Percentiles rank a stretch among this genome's conserved stretches.
These are phyloP conservation scores for Meyerozyma carpophila DNA, from an alignment of 1,139 yeast species.

Conservation along the genomic window DNA sequence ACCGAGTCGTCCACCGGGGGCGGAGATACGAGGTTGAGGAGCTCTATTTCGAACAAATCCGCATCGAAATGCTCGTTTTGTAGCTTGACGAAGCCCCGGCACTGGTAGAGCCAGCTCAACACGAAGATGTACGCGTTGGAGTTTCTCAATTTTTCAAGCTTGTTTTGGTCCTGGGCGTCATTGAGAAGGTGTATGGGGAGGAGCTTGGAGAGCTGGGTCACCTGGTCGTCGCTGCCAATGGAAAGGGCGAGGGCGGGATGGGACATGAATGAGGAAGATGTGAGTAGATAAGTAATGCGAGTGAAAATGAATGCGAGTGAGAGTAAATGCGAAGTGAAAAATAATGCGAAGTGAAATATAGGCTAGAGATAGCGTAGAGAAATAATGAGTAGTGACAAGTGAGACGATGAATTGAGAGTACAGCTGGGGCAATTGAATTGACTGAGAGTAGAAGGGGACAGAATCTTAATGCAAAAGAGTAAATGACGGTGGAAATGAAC, in stretches of 20 bases:
- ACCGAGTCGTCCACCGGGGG: conserved; percentile 30
- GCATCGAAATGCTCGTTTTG: conserved; percentile 47
- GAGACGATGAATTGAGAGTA: no score
- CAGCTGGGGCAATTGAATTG: no score
- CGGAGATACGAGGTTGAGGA: conserved; percentile 34
- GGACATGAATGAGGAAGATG: not conserved
- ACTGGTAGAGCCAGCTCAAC: conserved; percentile 46
- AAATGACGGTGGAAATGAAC: no score
- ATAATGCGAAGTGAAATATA: no score
- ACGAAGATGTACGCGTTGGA: conserved; percentile 38
- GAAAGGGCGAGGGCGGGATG: conserved; percentile 20
- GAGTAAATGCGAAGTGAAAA: no score
- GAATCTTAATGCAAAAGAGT: no score
- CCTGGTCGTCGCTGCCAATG: conserved; percentile 25
- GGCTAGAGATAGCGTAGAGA: no score
- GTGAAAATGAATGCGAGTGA: no score
- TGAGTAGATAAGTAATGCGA: no score
- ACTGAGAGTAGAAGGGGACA: no score
- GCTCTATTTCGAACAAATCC: conserved; percentile 51
- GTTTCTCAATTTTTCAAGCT: conserved; percentile 18
- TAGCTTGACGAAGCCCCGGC: conserved; percentile 39
- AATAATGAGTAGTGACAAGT: no score
- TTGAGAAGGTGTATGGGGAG: conserved; percentile 26
- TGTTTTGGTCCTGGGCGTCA: conserved; percentile 11
- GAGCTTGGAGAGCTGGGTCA: conserved; percentile 20